Conservation (phyloP, 2,329 filamentous ascomycete genomes). For the Sordariomycetes sp. region DNA sequence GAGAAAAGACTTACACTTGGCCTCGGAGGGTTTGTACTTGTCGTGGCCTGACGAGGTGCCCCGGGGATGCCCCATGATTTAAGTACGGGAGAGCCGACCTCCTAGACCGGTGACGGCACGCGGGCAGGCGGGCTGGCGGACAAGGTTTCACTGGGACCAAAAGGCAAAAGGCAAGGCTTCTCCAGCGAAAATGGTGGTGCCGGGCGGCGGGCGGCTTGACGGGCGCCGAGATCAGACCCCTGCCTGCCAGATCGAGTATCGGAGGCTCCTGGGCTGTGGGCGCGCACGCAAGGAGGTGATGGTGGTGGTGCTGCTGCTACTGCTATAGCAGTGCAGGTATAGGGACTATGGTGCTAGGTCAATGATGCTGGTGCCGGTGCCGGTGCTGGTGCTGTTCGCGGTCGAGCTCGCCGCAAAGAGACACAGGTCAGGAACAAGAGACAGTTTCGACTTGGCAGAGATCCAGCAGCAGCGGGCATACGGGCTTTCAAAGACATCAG, state of each 20-base stretch:
- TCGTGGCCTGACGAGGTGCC: background rate
- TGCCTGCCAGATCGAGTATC: conserved; percentile 1
- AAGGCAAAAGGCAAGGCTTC: background rate
- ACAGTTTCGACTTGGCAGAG: too few relatives aligned
- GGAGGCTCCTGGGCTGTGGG: too few relatives aligned
- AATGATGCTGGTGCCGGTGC: too few relatives aligned
- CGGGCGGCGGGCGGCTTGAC: background rate
- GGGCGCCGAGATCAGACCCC: conserved; percentile 3
- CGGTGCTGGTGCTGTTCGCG: too few relatives aligned
- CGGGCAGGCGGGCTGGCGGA: background rate
- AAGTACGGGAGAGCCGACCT: background rate
- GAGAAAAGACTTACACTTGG: background rate
- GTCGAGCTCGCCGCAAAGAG: too few relatives aligned
- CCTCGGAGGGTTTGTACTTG: background rate
- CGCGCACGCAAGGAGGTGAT: too few relatives aligned
- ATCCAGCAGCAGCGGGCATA: too few relatives aligned
- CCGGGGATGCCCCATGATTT: conserved; percentile 2
- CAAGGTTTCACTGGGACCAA: background rate
- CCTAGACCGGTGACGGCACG: background rate
- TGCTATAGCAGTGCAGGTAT: too few relatives aligned
- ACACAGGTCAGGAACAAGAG: too few relatives aligned
- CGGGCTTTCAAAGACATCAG: too few relatives aligned
- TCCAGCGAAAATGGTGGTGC: background rate
- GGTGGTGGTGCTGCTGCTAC: too few relatives aligned
- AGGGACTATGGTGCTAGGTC: too few relatives aligned